Base-by-base conservation (phyloP, 345 rosid species). In the Dovyalis caffra region DNA sequence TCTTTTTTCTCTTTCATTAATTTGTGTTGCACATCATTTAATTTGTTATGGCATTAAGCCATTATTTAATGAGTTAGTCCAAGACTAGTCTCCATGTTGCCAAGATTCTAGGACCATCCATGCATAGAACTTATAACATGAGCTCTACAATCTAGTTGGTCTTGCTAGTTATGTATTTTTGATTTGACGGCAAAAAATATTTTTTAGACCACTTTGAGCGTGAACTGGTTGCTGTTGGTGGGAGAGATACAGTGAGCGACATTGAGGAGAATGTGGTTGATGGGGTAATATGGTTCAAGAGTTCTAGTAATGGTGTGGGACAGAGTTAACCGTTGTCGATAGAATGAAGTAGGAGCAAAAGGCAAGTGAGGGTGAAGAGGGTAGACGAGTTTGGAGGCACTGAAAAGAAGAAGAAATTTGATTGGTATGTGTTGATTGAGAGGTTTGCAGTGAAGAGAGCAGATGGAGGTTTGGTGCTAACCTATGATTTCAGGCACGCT, bases 341-440 rank as follows among this genome's bases (percentile, higher is more conserved):
- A 72, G 80, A 16, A 78, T 78, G 68, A 67, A 60, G 25, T 78
- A 69, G 80, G 76, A 60, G 40, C 16, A 66, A 60, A 34, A 6
- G n/a, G n/a, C n/a, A 34, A 65, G 53, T 7, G 33, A 34, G 15
- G 9, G 64, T 72, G 62, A 77, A 31, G 58, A 58, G 31, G 23
- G 47, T n/a, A 37, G 80, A 65, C 35, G 61, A 66, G 53, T 23
- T n/a, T 66, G 47, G 31, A 45, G 72, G 76, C 14, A 28, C 2
- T 18, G 32, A 40, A 5, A 38, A 25, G 20, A 34, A 73, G 76
- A 72, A 37, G 66, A 56, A 38, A 31, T 72, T 66, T 40, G 76
- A 68, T 9, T 71, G 62, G 1, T 77, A 71, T 57, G 25, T 33
- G 32, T 34, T 77, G 73, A 75, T 77, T 33, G 76, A 72, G 73